phyloP scores from a whole-genome alignment of 306 rosid genomes.

The Pterocarpus macrocarpus region DNA sequence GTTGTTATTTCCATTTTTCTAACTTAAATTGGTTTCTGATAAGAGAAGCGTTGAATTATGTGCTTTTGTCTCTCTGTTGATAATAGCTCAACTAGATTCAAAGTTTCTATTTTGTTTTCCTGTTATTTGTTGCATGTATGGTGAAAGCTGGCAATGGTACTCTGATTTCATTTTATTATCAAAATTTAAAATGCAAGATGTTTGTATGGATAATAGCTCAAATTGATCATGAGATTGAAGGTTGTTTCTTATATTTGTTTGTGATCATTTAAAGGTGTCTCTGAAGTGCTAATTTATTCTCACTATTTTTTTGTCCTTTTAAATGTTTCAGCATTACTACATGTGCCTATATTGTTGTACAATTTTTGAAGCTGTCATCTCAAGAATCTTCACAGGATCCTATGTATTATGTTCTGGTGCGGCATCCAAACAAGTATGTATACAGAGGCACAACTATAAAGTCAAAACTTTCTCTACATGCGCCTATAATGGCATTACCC shows the following conservation, averaged over 20 bases:
- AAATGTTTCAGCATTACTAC: conserved; percentile 67
- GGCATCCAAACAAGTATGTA: conserved; percentile 68
- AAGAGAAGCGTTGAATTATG: conserved; percentile 1
- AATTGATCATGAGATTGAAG: conserved; percentile 30
- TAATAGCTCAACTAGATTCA: background rate
- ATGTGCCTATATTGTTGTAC: conserved; percentile 70
- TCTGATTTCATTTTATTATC: conserved; percentile 27
- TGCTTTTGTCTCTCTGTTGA: conserved; percentile 23
- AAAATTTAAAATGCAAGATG: background rate
- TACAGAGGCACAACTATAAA: conserved; percentile 37
- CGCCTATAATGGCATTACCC: conserved; percentile 17
- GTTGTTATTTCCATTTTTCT: conserved; percentile 27
- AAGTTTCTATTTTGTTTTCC: conserved; percentile 18
- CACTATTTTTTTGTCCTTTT: conserved; percentile 8
- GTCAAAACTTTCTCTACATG: conserved; percentile 25
- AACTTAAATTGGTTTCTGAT: conserved; percentile 15
- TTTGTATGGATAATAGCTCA: conserved; percentile 28
- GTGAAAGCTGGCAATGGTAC: conserved; percentile 25
- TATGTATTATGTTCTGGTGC: conserved; percentile 69
- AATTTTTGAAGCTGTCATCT: conserved; percentile 74
- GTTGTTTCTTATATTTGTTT: conserved; percentile 34
- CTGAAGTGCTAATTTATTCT: conserved; percentile 38
- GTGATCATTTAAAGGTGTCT: conserved; percentile 12
- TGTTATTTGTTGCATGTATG: conserved; percentile 24
- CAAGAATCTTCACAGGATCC: conserved; percentile 76